These are phyloP conservation scores for Colletotrichum sublineola DNA, from an alignment of 2,329 filamentous ascomycete species.

Conservation along the genomic window DNA sequence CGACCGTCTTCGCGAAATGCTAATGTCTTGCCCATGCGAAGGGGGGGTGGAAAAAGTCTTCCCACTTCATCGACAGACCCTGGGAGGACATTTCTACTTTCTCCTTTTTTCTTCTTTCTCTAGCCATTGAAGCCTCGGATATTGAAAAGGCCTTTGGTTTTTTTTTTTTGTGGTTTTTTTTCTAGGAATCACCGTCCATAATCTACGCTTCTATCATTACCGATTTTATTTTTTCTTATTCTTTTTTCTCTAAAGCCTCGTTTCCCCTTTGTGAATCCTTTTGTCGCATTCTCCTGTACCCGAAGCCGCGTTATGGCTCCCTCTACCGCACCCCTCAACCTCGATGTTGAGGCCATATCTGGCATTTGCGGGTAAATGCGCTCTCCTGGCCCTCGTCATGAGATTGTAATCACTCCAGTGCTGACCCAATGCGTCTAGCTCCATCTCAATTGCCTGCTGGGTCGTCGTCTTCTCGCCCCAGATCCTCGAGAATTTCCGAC, in stretches of 20 bases:
- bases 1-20: constrained; percentile 26
- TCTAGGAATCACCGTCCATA: constrained; percentile 4
- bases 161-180: background rate
- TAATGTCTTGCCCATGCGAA: constrained; percentile 17
- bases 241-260: background rate
- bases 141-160: background rate
- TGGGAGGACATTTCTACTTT: constrained; percentile 22
- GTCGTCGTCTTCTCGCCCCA: constrained; percentile 98
- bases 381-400: background rate
- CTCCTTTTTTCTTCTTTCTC: constrained; percentile 18
- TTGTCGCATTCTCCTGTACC: constrained; percentile 22
- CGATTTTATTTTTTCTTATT: background rate
- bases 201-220: background rate
- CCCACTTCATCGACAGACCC: constrained; percentile 17
- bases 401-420: background rate
- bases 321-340: constrained; percentile 69
- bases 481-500: constrained; percentile 93
- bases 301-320: constrained; percentile 62
- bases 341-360: constrained; percentile 91
- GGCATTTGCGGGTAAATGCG: constrained; percentile 85
- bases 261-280: constrained; percentile 19
- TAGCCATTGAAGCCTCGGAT: constrained; percentile 8
- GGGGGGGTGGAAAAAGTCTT: constrained; percentile 33
- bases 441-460: constrained; percentile 97
- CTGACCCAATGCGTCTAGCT: constrained; percentile 63